Percentiles rank a stretch among this genome's conserved stretches.
Evolutionary conservation across 2,329 filamentous ascomycete species (phyloP).

Genomic region (Tolypocladium paradoxum): DNA sequence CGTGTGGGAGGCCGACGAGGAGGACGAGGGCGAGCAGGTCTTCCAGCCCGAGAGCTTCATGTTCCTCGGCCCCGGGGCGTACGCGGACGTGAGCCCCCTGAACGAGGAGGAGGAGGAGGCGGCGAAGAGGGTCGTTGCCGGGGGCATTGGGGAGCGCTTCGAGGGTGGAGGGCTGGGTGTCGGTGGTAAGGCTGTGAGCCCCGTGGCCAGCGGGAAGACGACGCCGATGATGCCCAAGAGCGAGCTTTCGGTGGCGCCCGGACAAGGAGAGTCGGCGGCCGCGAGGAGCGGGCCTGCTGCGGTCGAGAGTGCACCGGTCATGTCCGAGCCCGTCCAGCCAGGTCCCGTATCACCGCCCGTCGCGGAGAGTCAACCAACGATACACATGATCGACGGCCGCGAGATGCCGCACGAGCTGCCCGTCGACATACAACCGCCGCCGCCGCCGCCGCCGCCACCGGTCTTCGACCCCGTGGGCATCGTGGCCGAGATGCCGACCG

Average conservation of each 20-base stretch:
- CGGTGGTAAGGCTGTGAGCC: slow-evolving; percentile 15
- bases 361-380: slow-evolving; percentile 3
- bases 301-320: slow-evolving; percentile 5
- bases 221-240: slow-evolving; percentile 15
- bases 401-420: slow-evolving; percentile 22
- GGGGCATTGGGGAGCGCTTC: slow-evolving; percentile 9
- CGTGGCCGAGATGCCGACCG: slow-evolving; percentile 37
- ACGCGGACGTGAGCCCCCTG: slow-evolving; percentile 34
- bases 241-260: slow-evolving; percentile 1
- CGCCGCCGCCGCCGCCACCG: slow-evolving; percentile 10
- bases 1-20: slow-evolving; percentile 21
- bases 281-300: not conserved
- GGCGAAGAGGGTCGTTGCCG: slow-evolving; percentile 8
- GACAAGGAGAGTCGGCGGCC: not conserved
- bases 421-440: slow-evolving; percentile 9
- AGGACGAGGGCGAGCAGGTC: slow-evolving; percentile 25
- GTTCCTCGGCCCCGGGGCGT: slow-evolving; percentile 37
- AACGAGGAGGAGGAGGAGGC: slow-evolving; percentile 26
- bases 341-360: not conserved
- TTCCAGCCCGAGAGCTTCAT: slow-evolving; percentile 44
- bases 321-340: not conserved
- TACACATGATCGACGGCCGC: slow-evolving; percentile 24
- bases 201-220: slow-evolving; percentile 15
- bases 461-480: slow-evolving; percentile 30
- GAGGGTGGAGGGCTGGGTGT: slow-evolving; percentile 1